phyloP scores from a whole-genome alignment of 345 rosid species.

The Camelina laxa region DNA sequence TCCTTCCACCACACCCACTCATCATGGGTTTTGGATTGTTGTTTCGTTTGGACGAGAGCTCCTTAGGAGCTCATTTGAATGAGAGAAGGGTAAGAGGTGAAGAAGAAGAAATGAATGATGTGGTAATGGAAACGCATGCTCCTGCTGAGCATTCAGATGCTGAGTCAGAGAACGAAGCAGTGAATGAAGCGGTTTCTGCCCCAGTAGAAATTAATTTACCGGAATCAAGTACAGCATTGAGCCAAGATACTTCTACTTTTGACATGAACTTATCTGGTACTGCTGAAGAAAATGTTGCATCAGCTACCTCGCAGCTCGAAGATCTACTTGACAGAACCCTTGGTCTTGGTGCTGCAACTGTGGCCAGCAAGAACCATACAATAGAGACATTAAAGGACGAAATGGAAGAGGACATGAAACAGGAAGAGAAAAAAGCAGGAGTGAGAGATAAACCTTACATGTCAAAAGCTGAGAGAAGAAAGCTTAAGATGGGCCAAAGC shows the following conservation, averaged over 20 bases:
- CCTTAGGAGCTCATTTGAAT: constrained; percentile 94
- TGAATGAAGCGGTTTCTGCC: constrained; percentile 43
- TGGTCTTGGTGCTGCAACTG: constrained; percentile 72
- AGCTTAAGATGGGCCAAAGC: constrained; percentile 78
- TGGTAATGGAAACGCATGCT: constrained; percentile 52
- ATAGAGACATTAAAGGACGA: constrained; percentile 52
- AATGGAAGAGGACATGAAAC: constrained; percentile 48
- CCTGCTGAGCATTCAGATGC: constrained; percentile 64
- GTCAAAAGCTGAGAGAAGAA: constrained; percentile 92
- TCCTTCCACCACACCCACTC: constrained; percentile 97
- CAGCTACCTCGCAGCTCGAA: constrained; percentile 72
- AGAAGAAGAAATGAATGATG: constrained; percentile 76
- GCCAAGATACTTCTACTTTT: constrained; percentile 37
- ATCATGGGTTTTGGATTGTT: constrained; percentile 97
- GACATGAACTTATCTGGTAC: constrained; percentile 41
- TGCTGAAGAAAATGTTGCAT: constrained; percentile 49
- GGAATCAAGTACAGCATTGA: constrained; percentile 43
- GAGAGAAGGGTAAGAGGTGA: constrained; percentile 98
- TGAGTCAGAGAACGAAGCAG: constrained; percentile 62
- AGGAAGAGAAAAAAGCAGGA: constrained; percentile 54
- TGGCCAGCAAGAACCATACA: constrained; percentile 50
- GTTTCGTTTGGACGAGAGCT: constrained; percentile 98
- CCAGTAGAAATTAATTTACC: constrained; percentile 38
- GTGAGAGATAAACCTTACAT: constrained; percentile 70
- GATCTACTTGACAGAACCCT: constrained; percentile 96